These are phyloP conservation scores for Endoconidiophora polonica DNA, from an alignment of 2,329 filamentous ascomycete genomes.

Conservation along the genomic window DNA sequence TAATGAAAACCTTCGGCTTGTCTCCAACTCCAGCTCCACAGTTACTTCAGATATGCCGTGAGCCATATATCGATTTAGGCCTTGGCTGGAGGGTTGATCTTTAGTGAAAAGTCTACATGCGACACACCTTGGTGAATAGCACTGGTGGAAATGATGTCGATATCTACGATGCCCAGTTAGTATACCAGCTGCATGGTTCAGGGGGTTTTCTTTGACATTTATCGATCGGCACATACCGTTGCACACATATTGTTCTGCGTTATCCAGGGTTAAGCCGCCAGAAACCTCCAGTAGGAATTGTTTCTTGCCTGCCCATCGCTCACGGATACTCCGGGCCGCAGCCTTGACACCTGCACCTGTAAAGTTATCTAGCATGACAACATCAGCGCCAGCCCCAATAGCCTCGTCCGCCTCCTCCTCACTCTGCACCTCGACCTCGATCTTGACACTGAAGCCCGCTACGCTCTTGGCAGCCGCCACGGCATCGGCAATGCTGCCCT, in stretches of 20 bases:
- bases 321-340: slow-evolving; percentile 60
- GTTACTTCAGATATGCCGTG: background rate
- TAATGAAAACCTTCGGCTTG: background rate
- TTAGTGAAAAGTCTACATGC: slow-evolving; percentile 90
- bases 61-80: background rate
- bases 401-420: slow-evolving; percentile 83
- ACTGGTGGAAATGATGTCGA: slow-evolving; percentile 92
- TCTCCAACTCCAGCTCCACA: no score
- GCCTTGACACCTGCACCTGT: slow-evolving; percentile 57
- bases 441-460: slow-evolving; percentile 79
- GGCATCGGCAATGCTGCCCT: slow-evolving; percentile 70
- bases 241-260: slow-evolving; percentile 67
- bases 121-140: slow-evolving; percentile 91
- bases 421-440: slow-evolving; percentile 83
- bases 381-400: slow-evolving; percentile 76
- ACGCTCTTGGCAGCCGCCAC: slow-evolving; percentile 69
- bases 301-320: slow-evolving; percentile 58
- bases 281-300: slow-evolving; percentile 81
- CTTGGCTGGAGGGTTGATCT: slow-evolving; percentile 36
- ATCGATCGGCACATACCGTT: slow-evolving; percentile 34
- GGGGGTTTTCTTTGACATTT: background rate
- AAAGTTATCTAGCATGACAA: slow-evolving; percentile 98
- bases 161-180: slow-evolving; percentile 36
- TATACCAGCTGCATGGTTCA: background rate
- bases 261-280: slow-evolving; percentile 71